Evolutionary conservation across 352 stramenopile genomes (phyloP).

Genomic region (Elongisporangium anandrum): DNA sequence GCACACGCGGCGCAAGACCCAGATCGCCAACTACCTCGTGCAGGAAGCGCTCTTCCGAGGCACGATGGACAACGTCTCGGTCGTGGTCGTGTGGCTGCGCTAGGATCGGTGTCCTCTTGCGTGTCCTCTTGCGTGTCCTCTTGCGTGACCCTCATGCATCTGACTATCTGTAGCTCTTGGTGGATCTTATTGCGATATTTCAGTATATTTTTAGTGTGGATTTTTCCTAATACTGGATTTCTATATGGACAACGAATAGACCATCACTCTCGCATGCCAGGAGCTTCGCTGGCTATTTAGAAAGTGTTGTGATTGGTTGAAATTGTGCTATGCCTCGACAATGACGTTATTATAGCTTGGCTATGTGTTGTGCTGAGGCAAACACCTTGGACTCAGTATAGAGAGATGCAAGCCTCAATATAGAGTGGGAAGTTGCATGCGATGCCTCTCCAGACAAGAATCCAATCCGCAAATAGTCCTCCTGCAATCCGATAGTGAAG

Average conservation of each 20-base stretch:
- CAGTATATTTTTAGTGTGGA: background rate
- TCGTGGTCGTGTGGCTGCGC: constrained; percentile 89
- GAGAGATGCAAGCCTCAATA: background rate
- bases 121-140: background rate
- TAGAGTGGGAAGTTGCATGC: background rate
- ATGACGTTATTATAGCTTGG: background rate
- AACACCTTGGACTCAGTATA: background rate
- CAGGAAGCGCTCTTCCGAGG: constrained; percentile 88
- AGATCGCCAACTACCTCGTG: constrained; percentile 91
- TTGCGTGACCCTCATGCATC: no score
- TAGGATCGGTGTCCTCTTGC: constrained; percentile 14
- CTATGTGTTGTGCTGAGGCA: background rate
- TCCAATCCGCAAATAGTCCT: background rate
- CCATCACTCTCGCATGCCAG: background rate
- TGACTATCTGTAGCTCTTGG: background rate
- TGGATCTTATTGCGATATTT: background rate
- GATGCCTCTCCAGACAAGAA: background rate
- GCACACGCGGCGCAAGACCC: constrained; percentile 78
- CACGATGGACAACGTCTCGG: constrained; percentile 90
- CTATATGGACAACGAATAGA: background rate
- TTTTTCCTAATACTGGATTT: background rate
- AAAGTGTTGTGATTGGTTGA: background rate
- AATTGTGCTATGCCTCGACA: background rate
- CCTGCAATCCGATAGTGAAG: background rate
- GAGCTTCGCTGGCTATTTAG: background rate